phyloP scores from a whole-genome alignment of 257 asterid species.

The Fraxinus cuspidata region DNA sequence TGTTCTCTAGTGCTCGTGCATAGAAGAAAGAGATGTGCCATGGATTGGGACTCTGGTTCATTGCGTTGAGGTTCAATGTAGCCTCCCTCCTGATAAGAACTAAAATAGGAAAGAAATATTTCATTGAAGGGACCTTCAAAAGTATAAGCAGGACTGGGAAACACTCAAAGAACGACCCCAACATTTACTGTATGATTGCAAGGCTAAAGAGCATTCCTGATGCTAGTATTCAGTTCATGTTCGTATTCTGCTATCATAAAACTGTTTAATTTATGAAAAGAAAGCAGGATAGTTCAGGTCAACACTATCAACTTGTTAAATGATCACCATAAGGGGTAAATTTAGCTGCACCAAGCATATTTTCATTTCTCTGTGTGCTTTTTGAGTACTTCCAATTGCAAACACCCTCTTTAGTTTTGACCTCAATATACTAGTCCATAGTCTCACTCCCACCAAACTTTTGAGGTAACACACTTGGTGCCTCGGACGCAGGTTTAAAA shows the following conservation, averaged over 20 bases:
- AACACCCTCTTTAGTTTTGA: neutral
- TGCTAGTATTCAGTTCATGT: neutral
- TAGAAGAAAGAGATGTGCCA: slow-evolving; percentile 58
- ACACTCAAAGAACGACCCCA: neutral
- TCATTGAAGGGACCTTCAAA: neutral
- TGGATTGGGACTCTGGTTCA: slow-evolving; percentile 56
- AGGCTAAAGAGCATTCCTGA: neutral
- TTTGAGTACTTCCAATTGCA: neutral
- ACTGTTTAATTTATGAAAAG: no score
- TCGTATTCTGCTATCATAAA: neutral
- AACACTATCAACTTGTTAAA: no score
- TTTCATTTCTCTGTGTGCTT: neutral
- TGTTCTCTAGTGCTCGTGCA: slow-evolving; percentile 66
- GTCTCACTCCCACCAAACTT: neutral
- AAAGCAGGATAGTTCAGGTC: no score
- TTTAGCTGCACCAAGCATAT: neutral
- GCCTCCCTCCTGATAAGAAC: slow-evolving; percentile 62
- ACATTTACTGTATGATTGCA: no score
- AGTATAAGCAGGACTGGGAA: neutral
- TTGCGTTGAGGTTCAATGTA: slow-evolving; percentile 46
- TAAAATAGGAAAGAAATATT: slow-evolving; percentile 22
- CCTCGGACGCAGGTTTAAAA: neutral
- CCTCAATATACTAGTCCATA: neutral
- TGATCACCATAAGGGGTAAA: no score
- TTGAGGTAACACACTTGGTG: neutral